Base-by-base conservation (phyloP, 2,329 filamentous ascomycete species). In the Penicillium vulpinum region DNA sequence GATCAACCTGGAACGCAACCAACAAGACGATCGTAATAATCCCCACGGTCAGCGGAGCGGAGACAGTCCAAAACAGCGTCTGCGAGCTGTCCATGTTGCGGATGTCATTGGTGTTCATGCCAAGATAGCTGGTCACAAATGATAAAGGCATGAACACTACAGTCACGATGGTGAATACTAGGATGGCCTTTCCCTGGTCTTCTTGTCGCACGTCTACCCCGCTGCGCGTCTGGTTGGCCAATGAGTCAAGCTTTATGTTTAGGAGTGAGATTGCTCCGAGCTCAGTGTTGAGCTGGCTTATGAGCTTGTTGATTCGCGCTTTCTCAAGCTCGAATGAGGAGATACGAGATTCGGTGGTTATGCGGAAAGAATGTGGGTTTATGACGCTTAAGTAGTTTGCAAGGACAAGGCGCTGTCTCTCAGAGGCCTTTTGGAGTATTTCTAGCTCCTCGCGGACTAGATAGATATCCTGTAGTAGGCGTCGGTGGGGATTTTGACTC, bases 141-240 rank as follows among this genome's bases (percentile, higher is more conserved):
- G 67, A 69, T 22, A 73, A 48, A 2, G 71, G 71, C 36, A 72
- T 50, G 51, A 73, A 73, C 5, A 71, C 61, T 5, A 69, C 58
- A 0, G 71, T 67, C 9, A 73, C 67, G 22, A 72, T 62, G 0
- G 71, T 72, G 48, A 74, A 73, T 2, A 72, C 60, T 2, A 70
- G 48, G 33, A 73, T 69, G 1, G 70, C 68, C 36, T 65, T 65
- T 38, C 60, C 60, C 21, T 71, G 22, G 31, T 35, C 33, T 21
- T 50, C 26, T 13, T 50, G 22, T 28, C 33, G 29, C 9, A 48
- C 31, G 5, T 48, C 45, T n/a, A 43, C 40, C 16, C 22, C 40
- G 5, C 22, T n/a, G 5, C 24, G 22, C 16, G 40, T 43, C 24
- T n/a, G 40, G 16, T n/a, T 43, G 40, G 40, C 40, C 40, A 26